Evolutionary conservation across 306 rosid genomes (phyloP).

Genomic region (Cicer pinnatifidum): DNA sequence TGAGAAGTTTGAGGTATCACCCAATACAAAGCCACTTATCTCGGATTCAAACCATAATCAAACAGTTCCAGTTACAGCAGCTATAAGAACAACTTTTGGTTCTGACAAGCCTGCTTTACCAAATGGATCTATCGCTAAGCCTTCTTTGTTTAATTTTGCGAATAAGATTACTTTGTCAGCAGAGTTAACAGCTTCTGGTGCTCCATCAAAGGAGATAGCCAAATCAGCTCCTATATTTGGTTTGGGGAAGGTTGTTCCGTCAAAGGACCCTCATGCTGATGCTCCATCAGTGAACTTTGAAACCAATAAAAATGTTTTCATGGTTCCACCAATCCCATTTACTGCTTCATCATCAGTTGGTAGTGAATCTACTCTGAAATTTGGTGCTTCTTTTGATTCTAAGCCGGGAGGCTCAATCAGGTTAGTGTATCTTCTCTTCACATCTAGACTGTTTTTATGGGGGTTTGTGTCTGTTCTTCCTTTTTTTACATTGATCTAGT

Average conservation of each 20-base stretch:
- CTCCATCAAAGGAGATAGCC: conserved; percentile 42
- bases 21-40: conserved; percentile 37
- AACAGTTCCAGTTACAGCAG: conserved; percentile 20
- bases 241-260: conserved; percentile 50
- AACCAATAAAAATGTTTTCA: conserved; percentile 43
- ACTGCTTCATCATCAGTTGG: conserved; percentile 45
- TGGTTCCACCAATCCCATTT: conserved; percentile 45
- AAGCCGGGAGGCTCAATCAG: conserved; percentile 60
- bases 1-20: conserved; percentile 47
- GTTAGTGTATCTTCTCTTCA: conserved; percentile 48
- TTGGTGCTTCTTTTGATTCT: conserved; percentile 48
- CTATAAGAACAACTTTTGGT: conserved; percentile 45
- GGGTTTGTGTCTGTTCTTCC: conserved; percentile 8
- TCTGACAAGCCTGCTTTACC: conserved; percentile 47
- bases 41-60: conserved; percentile 44
- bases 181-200: conserved; percentile 28
- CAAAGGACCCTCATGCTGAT: conserved; percentile 49
- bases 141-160: conserved; percentile 42
- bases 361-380: conserved; percentile 45
- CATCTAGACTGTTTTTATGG: conserved; percentile 15
- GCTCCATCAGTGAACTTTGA: conserved; percentile 42
- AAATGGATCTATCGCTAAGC: conserved; percentile 48
- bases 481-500: background rate
- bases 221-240: conserved; percentile 46
- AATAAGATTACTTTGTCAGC: conserved; percentile 35